Base-by-base conservation (phyloP, 2,329 filamentous ascomycete genomes). In the Nemania sp. region DNA sequence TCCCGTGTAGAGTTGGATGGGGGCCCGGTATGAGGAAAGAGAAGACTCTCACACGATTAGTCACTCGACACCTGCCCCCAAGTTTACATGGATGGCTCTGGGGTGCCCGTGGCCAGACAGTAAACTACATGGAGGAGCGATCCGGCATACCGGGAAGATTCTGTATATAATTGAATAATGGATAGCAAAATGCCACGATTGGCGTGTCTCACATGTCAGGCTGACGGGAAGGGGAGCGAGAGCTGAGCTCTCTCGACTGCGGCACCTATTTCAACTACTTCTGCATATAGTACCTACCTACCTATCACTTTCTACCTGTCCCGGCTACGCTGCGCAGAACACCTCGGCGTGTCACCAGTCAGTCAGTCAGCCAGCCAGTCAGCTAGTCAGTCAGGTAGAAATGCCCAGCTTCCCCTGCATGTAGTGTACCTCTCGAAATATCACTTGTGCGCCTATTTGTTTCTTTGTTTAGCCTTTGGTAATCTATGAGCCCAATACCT, bases 101-200 rank as follows among this genome's bases (percentile, higher is more conserved):
- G 46, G 42, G n/a, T 21, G 37, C 29, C 39, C 15, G 25, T 25
- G 15, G 39, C 32, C 18, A 48, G 55, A 55, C 42, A 20, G 11
- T n/a, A 11, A 46, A 54, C 15, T 54, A 54, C 43, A 54, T 57
- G 55, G 59, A 57, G 21, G 51, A 56, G 58, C 17, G 51, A 62
- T 54, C 42, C 58, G 51, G 37, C 20, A 39, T 10, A 29, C 29
- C 21, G 29, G 50, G 25, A 54, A 50, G 15, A 62, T 62, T 62
- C 59, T 62, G 59, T 62, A 62, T 62, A 62, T 62, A 62, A 42
- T 62, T 62, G 59, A 62, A 62, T 62, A 62, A 62, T 57, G 49
- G 43, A 57, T 50, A 43, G 50, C 20, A 12, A n/a, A 54, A 59
- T 20, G 51, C 51, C 43, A 20, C 11, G 11, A 40, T 47, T 48